Evolutionary conservation across 176 grass and related monocot species (phyloP), one percentile per base, ranked within the genome.

Genomic region (Tillandsia leiboldiana): DNA sequence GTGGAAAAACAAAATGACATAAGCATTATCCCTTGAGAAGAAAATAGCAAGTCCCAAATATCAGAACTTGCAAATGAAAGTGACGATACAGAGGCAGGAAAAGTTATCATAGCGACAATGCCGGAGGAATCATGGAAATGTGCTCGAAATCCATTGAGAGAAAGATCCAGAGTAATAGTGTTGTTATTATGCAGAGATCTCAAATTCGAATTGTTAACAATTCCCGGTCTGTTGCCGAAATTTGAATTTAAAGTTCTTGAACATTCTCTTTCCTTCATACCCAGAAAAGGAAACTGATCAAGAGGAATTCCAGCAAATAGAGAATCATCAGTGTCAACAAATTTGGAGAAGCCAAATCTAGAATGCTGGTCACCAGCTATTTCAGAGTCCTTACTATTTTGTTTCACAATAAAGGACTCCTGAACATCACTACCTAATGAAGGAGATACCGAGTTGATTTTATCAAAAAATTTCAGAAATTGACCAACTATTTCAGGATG

Each of bases 111-210:
- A 68, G 63, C 86, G 77, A 96, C 83, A 85, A 85, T 80, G 50
- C 81, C 76, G 76, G 83, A 87, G 28, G 78, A 85, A 72, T 96
- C 93, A 69, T 91, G 86, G 53, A 96, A 96, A 87, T 87, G 78
- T 70, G 56, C 72, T 67, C 75, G 83, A 68, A 91, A 54, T 54
- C 79, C 81, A 71, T 89, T 72, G 64, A 89, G 71, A 63, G 83
- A 85, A 17, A 89, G 49, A 71, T 91, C 65, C 61, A 96, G 29
- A 74, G 61, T 61, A 28, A 84, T 83, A 47, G 75, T 58, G 14
- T 81, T 86, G 64, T 51, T 73, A 75, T 53, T 70, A 23, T 71
- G 18, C 12, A 80, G 48, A 2, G 56, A 69, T 72, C 56, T 73
- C 73, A 27, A 10, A 6, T 51, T 59, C 58, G 71, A 50, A 51